Evolutionary conservation across 129 eudicot species (phyloP).

Genomic region (Erigeron canadensis): DNA sequence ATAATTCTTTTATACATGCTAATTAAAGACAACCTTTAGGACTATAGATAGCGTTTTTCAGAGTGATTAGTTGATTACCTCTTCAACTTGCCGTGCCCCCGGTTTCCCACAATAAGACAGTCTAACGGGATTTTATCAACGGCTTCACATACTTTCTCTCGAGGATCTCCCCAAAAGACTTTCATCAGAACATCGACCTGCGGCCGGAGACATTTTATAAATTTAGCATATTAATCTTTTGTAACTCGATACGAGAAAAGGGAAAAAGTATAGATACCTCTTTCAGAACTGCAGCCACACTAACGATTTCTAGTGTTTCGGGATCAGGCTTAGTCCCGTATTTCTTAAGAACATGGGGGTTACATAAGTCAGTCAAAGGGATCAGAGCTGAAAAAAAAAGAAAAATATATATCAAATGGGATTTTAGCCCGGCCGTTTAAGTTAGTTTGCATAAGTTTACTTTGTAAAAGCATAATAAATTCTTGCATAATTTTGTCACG

Average conservation of each 20-base stretch:
- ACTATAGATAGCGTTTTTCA: too few species aligned
- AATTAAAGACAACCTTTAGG: not conserved
- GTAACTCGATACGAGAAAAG: too few species aligned
- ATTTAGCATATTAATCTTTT: not conserved
- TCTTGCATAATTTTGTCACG: too few species aligned
- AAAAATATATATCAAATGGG: not conserved
- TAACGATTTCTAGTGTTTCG: constrained; percentile 61
- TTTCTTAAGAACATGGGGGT: constrained; percentile 57
- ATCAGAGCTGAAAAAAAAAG: constrained; percentile 57
- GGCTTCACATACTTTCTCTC: constrained; percentile 80
- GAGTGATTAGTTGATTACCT: too few species aligned
- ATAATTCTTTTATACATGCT: too few species aligned
- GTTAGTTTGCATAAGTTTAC: too few species aligned
- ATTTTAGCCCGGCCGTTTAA: too few species aligned
- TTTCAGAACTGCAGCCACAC: constrained; percentile 53
- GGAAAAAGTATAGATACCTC: constrained; percentile 48
- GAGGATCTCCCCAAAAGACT: constrained; percentile 90
- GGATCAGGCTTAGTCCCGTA: constrained; percentile 62
- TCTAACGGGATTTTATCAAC: constrained; percentile 57
- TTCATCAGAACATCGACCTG: constrained; percentile 63
- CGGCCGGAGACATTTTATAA: not conserved
- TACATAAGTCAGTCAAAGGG: constrained; percentile 54
- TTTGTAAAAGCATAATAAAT: too few species aligned
- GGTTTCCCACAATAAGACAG: constrained; percentile 73
- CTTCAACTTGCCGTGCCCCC: constrained; percentile 86